Evolutionary conservation across 371 early-diverging fungal species (phyloP), one percentile per base, ranked within the genome.

Genomic region (Actinomucor elegans): DNA sequence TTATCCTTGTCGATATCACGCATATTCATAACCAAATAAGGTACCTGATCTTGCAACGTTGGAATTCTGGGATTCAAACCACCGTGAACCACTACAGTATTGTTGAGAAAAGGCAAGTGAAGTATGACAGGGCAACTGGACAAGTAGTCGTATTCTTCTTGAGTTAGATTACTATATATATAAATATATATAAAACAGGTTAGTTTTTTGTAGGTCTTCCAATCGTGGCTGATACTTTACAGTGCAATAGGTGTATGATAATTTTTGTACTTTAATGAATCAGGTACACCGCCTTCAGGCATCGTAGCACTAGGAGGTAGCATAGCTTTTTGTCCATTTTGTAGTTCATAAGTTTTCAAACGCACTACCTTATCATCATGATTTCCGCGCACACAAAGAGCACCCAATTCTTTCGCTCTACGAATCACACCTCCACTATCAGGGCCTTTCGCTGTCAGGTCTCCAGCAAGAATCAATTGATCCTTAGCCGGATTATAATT

Each of bases 281-380:
- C 70, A 14, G 69, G 63, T 11, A 80, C 62, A 52, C 61, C 54
- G 3, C 69, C 72, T 48, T 71, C 67, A 3, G 67, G 57, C 61
- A 73, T 62, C 10, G 42, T 45, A 12, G 55, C 70, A 23, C 47
- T 42, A 8, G 28, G 32, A 8, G 66, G 56, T 12, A 59, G 34
- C 65, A 64, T 63, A 3, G 71, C 52, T 29, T 52, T 42, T 11
- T 23, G 29, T 4, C 77, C 77, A 17, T 62, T 60, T 38, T 55
- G 15, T 12, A 60, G 40, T 34, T 71, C 58, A 49, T 69, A 87
- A 15, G 80, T 76, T 52, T 75, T 76, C 70, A 86, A 81, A 3
- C 85, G 75, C 9, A 89, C 41, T 3, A 88, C 80, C 42, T 80
- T 74, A 57, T 90, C 88, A 40, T 90, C 91, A 42, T 90, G 90